Evolutionary conservation across 352 stramenopile species (phyloP), one percentile per base, ranked within the genome.

Genomic region (Phytophthora hibernalis): DNA sequence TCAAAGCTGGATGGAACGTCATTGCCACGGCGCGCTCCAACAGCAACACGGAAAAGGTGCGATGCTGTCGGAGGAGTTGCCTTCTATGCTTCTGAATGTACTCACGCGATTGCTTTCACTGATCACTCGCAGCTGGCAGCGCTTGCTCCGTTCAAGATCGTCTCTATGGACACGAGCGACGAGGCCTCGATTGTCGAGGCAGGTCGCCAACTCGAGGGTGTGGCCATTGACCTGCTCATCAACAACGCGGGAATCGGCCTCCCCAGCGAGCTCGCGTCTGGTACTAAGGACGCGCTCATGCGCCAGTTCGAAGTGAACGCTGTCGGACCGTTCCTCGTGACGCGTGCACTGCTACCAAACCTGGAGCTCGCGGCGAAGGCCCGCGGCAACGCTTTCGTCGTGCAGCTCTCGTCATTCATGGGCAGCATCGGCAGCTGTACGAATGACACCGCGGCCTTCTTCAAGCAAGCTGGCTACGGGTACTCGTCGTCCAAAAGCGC

Each of bases 201-300:
- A 74, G 48, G 60, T n/a, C n/a, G n/a, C n/a, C n/a, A 72, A 20
- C 70, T 89, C 0, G 52, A 84, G 22, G 72, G 59, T 24, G 61
- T 80, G 15, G 44, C 69, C 6, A 80, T 92, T 45, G 77, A 90
- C 48, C 30, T 90, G 57, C 67, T 89, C 10, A 68, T 89, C 44
- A 89, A 92, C 74, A 90, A 89, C 43, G 83, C 79, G 22, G 75
- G 77, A n/a, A 83, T 85, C 15, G 57, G 68, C 44, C 54, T 57
- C 35, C 38, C 37, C n/a, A 66, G 65, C 26, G 61, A 35, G 3
- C 47, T 87, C 0, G 44, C 65, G 20, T 74, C 56, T 6, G 65
- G 63, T 10, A 76, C 74, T 13, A 85, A 83, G 57, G 72, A 82
- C 10, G 56, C 74, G 18, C 24, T 89, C n/a, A 68, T 89, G 68